Evolutionary conservation across 2,329 filamentous ascomycete genomes (phyloP).

Genomic region (Tolypocladium amazonense): DNA sequence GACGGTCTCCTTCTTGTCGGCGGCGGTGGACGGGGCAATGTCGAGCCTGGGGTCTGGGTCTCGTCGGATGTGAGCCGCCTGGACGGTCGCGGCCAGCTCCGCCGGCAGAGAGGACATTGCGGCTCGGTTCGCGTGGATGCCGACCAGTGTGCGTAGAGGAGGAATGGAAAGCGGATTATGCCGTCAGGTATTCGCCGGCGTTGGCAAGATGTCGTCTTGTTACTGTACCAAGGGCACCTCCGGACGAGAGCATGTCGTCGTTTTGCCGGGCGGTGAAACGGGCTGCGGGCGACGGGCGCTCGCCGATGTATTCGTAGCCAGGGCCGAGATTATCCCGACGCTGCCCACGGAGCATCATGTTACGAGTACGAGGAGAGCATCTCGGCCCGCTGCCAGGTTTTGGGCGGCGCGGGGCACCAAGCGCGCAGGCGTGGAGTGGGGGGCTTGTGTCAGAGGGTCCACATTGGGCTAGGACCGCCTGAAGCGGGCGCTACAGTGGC

Average conservation of each 20-base stretch:
- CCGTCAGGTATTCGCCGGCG: too few species aligned
- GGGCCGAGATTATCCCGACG: not conserved
- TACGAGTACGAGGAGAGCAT: not conserved
- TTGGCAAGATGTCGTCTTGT: not conserved
- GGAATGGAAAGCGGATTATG: not conserved
- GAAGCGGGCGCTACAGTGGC: not conserved
- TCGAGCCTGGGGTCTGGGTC: slow-evolving; percentile 64
- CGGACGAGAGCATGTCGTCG: not conserved
- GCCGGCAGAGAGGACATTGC: slow-evolving; percentile 46
- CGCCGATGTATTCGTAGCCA: not conserved
- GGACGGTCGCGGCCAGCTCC: slow-evolving; percentile 68
- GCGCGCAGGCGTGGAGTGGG: not conserved
- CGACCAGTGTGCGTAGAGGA: not conserved
- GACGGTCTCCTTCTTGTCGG: slow-evolving; percentile 40
- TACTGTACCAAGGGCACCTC: too few species aligned
- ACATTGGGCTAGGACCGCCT: slow-evolving; percentile 2
- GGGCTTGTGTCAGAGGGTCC: not conserved
- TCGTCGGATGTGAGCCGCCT: slow-evolving; percentile 67
- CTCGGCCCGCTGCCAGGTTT: not conserved
- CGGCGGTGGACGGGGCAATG: slow-evolving; percentile 68
- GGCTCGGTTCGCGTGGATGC: not conserved
- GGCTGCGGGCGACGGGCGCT: not conserved
- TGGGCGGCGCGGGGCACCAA: too few species aligned
- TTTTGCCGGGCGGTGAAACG: slow-evolving; percentile 20
- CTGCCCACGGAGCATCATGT: too few species aligned